Base-by-base conservation (phyloP, 148 eudicot species). In the Spergularia marina region DNA sequence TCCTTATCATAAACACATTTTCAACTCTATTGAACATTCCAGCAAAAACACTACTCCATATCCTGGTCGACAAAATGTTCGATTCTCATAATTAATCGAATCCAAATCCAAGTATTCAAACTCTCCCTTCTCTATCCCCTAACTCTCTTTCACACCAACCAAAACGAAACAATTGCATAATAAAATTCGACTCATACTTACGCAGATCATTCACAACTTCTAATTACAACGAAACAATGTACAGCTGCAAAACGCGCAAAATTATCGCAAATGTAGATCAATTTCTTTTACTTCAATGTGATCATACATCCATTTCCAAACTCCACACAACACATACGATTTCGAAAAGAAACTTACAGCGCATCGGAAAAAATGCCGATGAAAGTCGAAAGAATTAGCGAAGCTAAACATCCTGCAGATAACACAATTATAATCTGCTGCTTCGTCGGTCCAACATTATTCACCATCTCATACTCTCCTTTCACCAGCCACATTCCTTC, bases 321-420 rank as follows among this genome's bases (percentile, higher is more conserved):
- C 14, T 52, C 15, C 18, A n/a, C 5, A 23, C 12, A 23, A 18
- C 8, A 53, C 36, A 25, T 25, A 10, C 6, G 49, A 44, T 44
- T 7, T 44, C 53, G 9, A 52, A 18, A 12, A 36, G 1, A 63
- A 67, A 82, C 98, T 90, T 83, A 91, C 98, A 91, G 69, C 62
- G 87, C 73, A 88, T 94, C 98, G 58, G 98, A 88, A 34, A 90
- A 76, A 65, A 91, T 70, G 72, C 98, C 98, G 54, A 87, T 76
- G 70, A 82, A 84, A 77, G 89, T 74, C 61, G 83, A 96, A 72
- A 89, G 21, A 70, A 90, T 55, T 2, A 90, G 76, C 62, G 97
- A 80, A 18, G 85, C 87, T 18, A 85, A 82, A 79, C 81, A 89
- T 79, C 93, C 92, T 78, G 84, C 81, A 71, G 86, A 82, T 12